phyloP scores from a whole-genome alignment of 345 rosid species.

The Melaleuca alternifolia region DNA sequence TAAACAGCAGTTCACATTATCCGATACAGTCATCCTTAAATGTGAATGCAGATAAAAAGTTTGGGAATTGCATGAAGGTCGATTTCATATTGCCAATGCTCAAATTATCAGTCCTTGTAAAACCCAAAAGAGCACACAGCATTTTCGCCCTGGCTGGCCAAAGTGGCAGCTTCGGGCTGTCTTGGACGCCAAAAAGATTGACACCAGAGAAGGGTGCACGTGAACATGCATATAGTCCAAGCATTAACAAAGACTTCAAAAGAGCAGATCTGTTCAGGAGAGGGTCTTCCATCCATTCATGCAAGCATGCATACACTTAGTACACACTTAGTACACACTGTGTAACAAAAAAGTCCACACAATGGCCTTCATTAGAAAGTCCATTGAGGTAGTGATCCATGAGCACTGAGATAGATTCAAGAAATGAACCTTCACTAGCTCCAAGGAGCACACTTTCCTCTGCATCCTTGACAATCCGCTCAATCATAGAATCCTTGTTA shows the following conservation, averaged over 20 bases:
- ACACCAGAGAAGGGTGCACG: not conserved
- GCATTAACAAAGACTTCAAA: not conserved
- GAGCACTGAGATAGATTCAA: constrained; percentile 33
- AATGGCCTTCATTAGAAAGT: constrained; percentile 1
- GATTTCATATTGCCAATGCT: not conserved
- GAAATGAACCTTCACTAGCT: constrained; percentile 44
- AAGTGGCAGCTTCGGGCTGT: not conserved
- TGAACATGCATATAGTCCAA: not conserved
- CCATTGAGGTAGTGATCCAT: constrained; percentile 45
- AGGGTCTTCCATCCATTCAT: not conserved
- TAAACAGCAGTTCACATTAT: not conserved
- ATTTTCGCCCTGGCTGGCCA: not conserved
- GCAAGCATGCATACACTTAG: too few species aligned
- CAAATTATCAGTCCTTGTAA: not conserved
- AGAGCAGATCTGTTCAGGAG: not conserved
- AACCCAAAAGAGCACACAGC: not conserved
- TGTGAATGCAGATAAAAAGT: not conserved
- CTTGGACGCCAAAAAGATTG: not conserved
- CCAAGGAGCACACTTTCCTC: constrained; percentile 38
- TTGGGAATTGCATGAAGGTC: not conserved
- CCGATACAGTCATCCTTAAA: not conserved
- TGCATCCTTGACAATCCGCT: constrained; percentile 54
- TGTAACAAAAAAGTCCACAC: not conserved
- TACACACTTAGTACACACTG: not conserved
- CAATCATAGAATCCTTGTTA: constrained; percentile 47